Base-by-base conservation (phyloP, 208 protist species). In the Crithidia expoeki region DNA sequence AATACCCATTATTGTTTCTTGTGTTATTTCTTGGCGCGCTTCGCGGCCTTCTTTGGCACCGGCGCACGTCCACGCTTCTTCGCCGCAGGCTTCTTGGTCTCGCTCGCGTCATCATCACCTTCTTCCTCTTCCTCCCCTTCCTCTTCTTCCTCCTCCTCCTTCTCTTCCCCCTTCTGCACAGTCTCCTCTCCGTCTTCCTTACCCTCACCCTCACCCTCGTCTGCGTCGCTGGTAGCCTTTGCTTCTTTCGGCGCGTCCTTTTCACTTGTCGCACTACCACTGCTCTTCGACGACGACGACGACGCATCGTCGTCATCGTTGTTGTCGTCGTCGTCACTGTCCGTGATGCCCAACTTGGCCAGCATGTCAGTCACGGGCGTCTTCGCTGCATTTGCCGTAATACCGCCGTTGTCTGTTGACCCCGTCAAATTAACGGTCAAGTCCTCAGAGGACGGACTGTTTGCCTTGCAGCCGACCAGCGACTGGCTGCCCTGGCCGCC, bases 11-110 rank as follows among this genome's bases (percentile, higher is more conserved):
- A n/a, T n/a, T n/a, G n/a, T n/a, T n/a, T n/a, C n/a, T 38, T 50
- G 55, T 55, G 12, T 57, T 76, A 64, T 27, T 92, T 92, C 72
- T 85, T 93, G 1, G 82, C 58, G 27, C 74, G 71, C 68, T 90
- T 93, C 55, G 79, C 38, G 21, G 79, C n/a, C 61, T 78, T 50
- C 63, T 76, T 76, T 46, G 59, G 44, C 21, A 27, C 55, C 34
- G 53, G 27, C 25, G 55, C 30, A 42, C 58, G 72, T 0, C 40
- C 62, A 40, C 68, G 74, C 58, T 83, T 79, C 68, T 76, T 73
- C 27, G 46, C n/a, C 19, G 42, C 63, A 14, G 77, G 64, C 60
- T 72, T 71, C 64, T 73, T 55, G 23, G 82, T 61, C 44, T 68
- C 59, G 16, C 56, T 34, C 16, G 67, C 68, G 11, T 55, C 60